Conservation (phyloP, 345 rosid genomes). For the Eucalyptus victrix region DNA sequence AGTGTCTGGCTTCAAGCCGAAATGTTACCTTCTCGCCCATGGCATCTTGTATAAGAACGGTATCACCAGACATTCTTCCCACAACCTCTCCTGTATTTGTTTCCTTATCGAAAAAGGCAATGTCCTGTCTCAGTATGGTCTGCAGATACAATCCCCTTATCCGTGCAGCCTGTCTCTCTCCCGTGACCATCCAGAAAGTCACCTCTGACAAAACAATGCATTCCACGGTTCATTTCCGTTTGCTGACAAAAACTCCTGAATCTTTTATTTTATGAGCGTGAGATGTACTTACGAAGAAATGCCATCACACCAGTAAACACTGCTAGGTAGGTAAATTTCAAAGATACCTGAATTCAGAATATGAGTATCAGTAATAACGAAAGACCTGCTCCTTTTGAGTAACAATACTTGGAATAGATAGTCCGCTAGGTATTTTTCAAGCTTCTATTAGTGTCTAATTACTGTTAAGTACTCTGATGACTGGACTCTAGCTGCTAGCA, state of each 20-base stretch:
- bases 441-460: background rate
- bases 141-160: constrained; percentile 58
- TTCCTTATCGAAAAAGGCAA: constrained; percentile 69
- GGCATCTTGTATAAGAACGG: constrained; percentile 87
- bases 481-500: background rate
- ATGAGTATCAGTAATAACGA: background rate
- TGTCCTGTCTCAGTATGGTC: constrained; percentile 75
- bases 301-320: constrained; percentile 51
- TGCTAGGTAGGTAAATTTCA: constrained; percentile 73
- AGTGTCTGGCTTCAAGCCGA: background rate
- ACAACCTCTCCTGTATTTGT: constrained; percentile 85
- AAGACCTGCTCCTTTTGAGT: background rate
- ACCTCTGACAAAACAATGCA: constrained; percentile 35
- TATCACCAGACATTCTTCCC: constrained; percentile 94
- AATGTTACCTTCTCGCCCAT: constrained; percentile 88
- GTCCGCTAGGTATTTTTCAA: background rate
- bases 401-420: background rate
- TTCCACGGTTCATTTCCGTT: background rate
- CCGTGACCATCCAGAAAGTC: constrained; percentile 78
- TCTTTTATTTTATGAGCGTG: background rate
- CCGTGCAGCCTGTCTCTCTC: constrained; percentile 78
- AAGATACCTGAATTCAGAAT: constrained; percentile 31
- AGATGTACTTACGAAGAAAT: constrained; percentile 55
- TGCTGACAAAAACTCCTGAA: background rate
- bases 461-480: background rate